Conservation (phyloP, 345 rosid genomes). For the Dovyalis caffra region DNA sequence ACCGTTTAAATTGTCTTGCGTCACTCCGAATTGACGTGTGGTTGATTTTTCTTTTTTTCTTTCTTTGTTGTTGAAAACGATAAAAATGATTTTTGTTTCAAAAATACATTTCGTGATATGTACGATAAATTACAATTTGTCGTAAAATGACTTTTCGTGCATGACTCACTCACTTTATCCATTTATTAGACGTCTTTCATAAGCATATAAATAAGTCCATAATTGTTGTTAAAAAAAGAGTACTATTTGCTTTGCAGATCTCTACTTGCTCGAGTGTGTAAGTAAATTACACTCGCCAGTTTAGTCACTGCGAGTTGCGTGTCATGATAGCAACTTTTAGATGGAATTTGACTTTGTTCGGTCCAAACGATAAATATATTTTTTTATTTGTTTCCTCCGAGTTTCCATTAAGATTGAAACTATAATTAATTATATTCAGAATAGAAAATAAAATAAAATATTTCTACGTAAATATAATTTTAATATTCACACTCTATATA, state of each 20-base stretch:
- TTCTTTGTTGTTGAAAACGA: not conserved
- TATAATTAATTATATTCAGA: no score
- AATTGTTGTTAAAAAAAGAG: not conserved
- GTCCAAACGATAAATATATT: no score
- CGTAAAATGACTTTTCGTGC: not conserved
- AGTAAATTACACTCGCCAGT: not conserved
- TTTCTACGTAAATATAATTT: no score
- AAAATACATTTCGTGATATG: not conserved
- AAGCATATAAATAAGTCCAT: slow-evolving; percentile 3
- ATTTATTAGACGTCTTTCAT: slow-evolving; percentile 24
- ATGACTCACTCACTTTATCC: slow-evolving; percentile 19
- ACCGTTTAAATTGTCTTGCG: slow-evolving; percentile 41
- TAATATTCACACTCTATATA: no score
- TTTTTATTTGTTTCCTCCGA: no score
- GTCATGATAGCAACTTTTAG: not conserved
- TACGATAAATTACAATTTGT: not conserved
- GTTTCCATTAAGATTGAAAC: no score
- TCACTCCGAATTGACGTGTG: slow-evolving; percentile 43
- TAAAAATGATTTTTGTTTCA: not conserved
- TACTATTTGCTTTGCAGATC: not conserved
- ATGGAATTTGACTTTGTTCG: not conserved
- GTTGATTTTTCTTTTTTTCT: not conserved
- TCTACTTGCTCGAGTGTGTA: slow-evolving; percentile 11
- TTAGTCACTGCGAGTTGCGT: not conserved
- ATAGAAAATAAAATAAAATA: no score